Conservation (phyloP, 257 asterid genomes). For the Orobanche coerulescens region DNA sequence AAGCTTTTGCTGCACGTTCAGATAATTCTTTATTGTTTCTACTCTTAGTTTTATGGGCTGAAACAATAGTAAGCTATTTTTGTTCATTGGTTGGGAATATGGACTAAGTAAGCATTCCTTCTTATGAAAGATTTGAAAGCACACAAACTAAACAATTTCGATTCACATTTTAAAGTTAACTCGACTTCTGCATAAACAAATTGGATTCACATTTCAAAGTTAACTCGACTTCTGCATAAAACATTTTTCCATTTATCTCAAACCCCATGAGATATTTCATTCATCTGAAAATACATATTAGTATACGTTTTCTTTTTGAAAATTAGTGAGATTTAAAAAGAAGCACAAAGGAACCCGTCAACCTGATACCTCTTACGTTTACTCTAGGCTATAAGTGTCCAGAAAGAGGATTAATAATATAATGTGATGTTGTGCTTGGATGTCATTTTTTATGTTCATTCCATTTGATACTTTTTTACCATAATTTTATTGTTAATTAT, state of each 20-base stretch:
- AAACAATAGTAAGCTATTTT: constrained; percentile 5
- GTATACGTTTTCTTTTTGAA: not conserved
- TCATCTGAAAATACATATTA: no score
- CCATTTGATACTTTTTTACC: no score
- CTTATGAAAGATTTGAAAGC: not conserved
- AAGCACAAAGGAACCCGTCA: not conserved
- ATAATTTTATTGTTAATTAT: no score
- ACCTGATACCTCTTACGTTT: not conserved
- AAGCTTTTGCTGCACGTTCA: not conserved
- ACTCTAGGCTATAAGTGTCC: not conserved
- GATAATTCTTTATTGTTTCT: not conserved
- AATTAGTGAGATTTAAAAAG: not conserved
- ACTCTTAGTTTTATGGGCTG: not conserved
- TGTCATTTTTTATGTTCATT: no score
- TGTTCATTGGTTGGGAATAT: constrained; percentile 13
- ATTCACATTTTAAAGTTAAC: not conserved
- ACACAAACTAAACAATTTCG: not conserved
- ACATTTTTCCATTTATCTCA: not conserved
- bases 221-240: no score
- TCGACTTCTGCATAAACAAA: no score
- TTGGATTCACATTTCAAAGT: no score
- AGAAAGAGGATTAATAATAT: not conserved
- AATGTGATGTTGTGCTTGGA: no score
- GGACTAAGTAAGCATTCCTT: not conserved
- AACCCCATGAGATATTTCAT: not conserved